phyloP scores from a whole-genome alignment of 495 filamentous ascomycete species.

The Aspergillus homomorphus region DNA sequence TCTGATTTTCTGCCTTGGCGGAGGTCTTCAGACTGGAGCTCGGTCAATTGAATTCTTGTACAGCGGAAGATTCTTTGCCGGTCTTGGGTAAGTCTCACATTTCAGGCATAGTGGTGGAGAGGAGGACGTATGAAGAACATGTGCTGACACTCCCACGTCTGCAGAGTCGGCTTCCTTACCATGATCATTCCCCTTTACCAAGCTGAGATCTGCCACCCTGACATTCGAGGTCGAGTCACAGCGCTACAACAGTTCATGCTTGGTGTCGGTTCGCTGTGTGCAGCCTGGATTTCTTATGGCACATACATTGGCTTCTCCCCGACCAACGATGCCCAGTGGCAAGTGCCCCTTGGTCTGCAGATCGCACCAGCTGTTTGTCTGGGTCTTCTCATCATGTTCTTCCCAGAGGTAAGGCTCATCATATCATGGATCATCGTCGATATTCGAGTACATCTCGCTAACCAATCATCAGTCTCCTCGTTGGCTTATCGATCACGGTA shows the following conservation, averaged over 20 bases:
- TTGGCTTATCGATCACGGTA: constrained; percentile 52
- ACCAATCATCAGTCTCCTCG: constrained; percentile 43
- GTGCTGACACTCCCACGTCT: background rate
- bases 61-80: constrained; percentile 43
- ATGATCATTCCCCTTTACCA: constrained; percentile 49
- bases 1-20: constrained; percentile 44
- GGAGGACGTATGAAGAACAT: background rate
- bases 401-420: constrained; percentile 43
- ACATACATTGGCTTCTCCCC: constrained; percentile 49
- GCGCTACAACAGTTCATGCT: constrained; percentile 47
- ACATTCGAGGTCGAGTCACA: constrained; percentile 43
- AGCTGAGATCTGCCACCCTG: constrained; percentile 44
- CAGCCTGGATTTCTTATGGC: constrained; percentile 43
- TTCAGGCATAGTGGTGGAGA: background rate
- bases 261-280: constrained; percentile 40
- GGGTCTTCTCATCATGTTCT: constrained; percentile 40
- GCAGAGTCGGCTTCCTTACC: constrained; percentile 58
- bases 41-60: constrained; percentile 36
- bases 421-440: background rate
- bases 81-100: constrained; percentile 47
- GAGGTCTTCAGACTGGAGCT: constrained; percentile 42
- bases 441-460: constrained; percentile 1
- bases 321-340: constrained; percentile 41
- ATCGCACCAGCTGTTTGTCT: constrained; percentile 41
- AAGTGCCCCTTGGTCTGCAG: constrained; percentile 41